Conservation (phyloP, 2,329 filamentous ascomycete genomes). For the Eutypa lata region DNA sequence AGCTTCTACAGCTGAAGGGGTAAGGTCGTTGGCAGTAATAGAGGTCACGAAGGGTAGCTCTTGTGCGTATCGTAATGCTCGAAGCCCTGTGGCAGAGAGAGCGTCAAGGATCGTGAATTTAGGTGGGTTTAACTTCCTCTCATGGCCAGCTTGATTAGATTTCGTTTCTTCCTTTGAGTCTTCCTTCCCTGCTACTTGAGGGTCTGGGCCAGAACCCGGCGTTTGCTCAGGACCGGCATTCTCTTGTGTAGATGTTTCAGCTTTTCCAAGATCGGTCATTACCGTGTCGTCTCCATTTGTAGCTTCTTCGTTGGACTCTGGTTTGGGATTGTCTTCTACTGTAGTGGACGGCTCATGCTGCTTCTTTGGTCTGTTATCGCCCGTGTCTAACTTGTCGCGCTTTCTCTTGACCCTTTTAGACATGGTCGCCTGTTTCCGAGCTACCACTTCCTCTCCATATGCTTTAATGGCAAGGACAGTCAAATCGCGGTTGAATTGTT, state of each 20-base stretch:
- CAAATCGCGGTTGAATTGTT: conserved; percentile 96
- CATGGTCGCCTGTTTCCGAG: conserved; percentile 41
- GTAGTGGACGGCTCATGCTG: conserved; percentile 15
- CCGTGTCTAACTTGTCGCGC: conserved; percentile 27
- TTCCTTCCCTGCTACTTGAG: conserved; percentile 12
- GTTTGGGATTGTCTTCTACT: conserved; percentile 6
- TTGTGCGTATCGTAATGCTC: conserved; percentile 85
- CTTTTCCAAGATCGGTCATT: conserved; percentile 19
- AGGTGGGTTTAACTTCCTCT: conserved; percentile 29
- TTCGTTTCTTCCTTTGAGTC: conserved; percentile 8
- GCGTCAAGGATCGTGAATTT: conserved; percentile 88
- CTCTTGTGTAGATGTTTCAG: conserved; percentile 1
- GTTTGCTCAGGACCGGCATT: conserved; percentile 4
- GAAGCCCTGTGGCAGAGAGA: conserved; percentile 86
- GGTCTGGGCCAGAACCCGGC: conserved; percentile 2
- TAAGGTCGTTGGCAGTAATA: conserved; percentile 88
- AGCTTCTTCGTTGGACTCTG: neutral
- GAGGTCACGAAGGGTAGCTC: conserved; percentile 83
- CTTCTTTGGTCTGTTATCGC: conserved; percentile 18
- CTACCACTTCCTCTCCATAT: conserved; percentile 69
- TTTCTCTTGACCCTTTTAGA: conserved; percentile 45
- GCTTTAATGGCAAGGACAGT: conserved; percentile 90
- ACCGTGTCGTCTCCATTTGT: conserved; percentile 5
- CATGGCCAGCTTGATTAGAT: conserved; percentile 7
- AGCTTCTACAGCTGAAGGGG: conserved; percentile 69